Conservation (phyloP, 2,329 filamentous ascomycete species). For the Exserohilum turcica region DNA sequence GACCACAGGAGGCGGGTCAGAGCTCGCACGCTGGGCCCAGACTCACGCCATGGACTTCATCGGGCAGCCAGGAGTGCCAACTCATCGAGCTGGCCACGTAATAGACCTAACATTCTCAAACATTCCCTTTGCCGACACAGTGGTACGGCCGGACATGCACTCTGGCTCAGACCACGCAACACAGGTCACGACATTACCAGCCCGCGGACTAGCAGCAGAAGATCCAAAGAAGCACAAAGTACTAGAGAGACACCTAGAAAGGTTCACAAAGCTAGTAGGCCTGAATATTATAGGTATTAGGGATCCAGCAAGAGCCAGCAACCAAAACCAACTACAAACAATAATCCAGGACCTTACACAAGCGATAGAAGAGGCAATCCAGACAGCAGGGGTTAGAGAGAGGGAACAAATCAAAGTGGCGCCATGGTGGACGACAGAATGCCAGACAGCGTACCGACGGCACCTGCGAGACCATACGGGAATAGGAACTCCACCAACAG, state of each 20-base stretch:
- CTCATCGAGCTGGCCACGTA: conserved; percentile 1
- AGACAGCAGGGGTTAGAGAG: no score
- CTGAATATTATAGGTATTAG: neutral
- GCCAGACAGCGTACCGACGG: no score
- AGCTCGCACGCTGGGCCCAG: conserved; percentile 23
- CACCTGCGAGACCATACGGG: no score
- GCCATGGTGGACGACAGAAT: no score
- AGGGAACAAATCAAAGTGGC: no score
- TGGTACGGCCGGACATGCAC: neutral
- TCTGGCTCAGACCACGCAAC: conserved; percentile 8
- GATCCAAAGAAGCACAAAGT: neutral
- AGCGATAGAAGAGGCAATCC: no score
- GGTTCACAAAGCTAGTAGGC: conserved; percentile 1
- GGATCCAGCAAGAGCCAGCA: no score
- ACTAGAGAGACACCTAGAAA: neutral
- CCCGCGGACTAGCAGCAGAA: neutral
- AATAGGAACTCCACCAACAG: no score
- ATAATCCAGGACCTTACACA: neutral
- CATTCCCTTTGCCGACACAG: conserved; percentile 6
- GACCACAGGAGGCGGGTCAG: neutral
- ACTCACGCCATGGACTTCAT: neutral
- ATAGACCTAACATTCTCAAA: conserved; percentile 8
- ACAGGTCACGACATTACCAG: conserved; percentile 3
- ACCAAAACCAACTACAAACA: no score
- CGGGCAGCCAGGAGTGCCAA: neutral